Conservation (phyloP, 345 rosid genomes). For the Salix caprea region DNA sequence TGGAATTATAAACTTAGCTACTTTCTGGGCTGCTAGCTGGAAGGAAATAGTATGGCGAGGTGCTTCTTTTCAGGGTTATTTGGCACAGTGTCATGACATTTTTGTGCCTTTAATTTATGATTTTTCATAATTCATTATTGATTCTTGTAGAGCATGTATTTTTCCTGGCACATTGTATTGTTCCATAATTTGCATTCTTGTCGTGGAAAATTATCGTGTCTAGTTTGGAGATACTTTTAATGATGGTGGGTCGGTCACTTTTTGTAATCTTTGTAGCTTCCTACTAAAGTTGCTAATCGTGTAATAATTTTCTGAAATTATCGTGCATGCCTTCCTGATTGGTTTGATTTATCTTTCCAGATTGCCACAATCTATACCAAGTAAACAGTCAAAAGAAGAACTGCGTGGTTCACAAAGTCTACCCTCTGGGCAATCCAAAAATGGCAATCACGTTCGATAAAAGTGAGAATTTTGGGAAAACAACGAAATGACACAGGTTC, state of each 20-base stretch:
- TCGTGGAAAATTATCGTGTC: not conserved
- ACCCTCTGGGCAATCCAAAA: conserved; percentile 22
- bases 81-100: not conserved
- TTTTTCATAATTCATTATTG: not conserved
- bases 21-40: not conserved
- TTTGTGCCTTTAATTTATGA: not conserved
- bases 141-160: not conserved
- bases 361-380: conserved; percentile 20
- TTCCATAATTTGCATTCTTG: not conserved
- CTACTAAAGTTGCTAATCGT: not conserved
- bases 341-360: conserved; percentile 16
- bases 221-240: not conserved
- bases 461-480: not conserved
- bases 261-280: not conserved
- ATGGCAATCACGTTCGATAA: conserved; percentile 20
- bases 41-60: not conserved
- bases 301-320: not conserved
- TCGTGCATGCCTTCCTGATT: not conserved
- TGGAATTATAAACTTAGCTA: not conserved
- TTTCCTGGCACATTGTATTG: not conserved
- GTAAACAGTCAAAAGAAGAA: conserved; percentile 33
- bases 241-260: not conserved
- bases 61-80: not conserved
- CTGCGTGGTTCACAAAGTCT: conserved; percentile 12
- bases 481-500: not conserved